phyloP scores from a whole-genome alignment of 345 rosid genomes.

The Ceriops zippeliana region DNA sequence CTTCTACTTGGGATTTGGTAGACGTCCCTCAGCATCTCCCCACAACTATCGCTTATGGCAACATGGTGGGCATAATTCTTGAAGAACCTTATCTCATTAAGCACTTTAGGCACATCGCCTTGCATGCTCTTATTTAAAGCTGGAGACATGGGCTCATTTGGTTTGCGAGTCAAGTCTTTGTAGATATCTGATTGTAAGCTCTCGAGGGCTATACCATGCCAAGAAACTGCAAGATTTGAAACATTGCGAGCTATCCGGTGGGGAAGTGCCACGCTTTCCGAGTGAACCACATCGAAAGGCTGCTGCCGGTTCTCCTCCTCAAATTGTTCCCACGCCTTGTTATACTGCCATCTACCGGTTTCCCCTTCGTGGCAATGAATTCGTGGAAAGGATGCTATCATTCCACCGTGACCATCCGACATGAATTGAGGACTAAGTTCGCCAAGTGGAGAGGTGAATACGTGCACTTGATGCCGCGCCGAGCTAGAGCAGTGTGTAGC shows the following conservation, averaged over 20 bases:
- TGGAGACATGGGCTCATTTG: slow-evolving; percentile 54
- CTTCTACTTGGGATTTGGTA: slow-evolving; percentile 77
- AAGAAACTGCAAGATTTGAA: slow-evolving; percentile 69
- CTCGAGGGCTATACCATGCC: slow-evolving; percentile 96
- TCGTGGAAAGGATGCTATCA: slow-evolving; percentile 20
- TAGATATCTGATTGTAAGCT: slow-evolving; percentile 70
- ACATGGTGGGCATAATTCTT: slow-evolving; percentile 73
- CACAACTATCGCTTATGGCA: slow-evolving; percentile 92
- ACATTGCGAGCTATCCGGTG: slow-evolving; percentile 61
- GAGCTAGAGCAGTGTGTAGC: slow-evolving; percentile 68
- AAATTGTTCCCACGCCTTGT: slow-evolving; percentile 81
- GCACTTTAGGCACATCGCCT: slow-evolving; percentile 66
- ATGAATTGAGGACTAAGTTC: slow-evolving; percentile 6
- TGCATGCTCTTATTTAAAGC: slow-evolving; percentile 44
- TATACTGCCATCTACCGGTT: slow-evolving; percentile 65
- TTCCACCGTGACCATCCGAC: neutral
- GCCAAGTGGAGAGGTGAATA: slow-evolving; percentile 74
- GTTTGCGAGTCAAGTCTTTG: slow-evolving; percentile 70
- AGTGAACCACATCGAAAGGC: slow-evolving; percentile 74
- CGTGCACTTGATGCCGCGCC: slow-evolving; percentile 69
- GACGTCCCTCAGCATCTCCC: slow-evolving; percentile 83
- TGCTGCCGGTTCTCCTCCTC: slow-evolving; percentile 50
- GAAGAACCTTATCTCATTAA: slow-evolving; percentile 81
- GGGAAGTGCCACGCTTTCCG: slow-evolving; percentile 90
- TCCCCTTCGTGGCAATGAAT: slow-evolving; percentile 76